Conservation (phyloP, 1,284 basidiomycete species). For the Thelephora terrestris region DNA sequence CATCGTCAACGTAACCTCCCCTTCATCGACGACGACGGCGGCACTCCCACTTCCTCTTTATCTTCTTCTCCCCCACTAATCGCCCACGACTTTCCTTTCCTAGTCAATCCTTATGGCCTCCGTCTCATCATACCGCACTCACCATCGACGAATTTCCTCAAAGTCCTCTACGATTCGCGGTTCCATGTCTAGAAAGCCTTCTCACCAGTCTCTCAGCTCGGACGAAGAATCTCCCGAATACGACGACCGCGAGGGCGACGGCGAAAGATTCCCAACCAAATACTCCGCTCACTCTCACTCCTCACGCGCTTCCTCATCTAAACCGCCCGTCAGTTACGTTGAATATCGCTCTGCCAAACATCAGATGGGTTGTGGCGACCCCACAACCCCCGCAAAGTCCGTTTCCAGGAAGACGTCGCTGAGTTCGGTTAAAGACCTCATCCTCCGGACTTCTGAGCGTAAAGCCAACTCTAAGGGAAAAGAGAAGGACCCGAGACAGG, state of each 20-base stretch:
- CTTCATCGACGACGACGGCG: not conserved
- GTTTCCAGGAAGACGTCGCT: not conserved
- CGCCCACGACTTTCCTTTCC: conserved; percentile 16
- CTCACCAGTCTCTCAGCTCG: conserved; percentile 43
- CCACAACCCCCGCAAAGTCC: not conserved
- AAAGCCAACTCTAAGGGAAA: conserved; percentile 10
- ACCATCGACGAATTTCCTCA: conserved; percentile 10
- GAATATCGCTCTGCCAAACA: not conserved
- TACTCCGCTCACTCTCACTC: conserved; percentile 13
- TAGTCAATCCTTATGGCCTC: conserved; percentile 18
- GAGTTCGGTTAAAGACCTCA: not conserved
- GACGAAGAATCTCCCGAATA: conserved; percentile 30
- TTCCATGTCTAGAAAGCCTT: conserved; percentile 38
- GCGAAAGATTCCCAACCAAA: conserved; percentile 20
- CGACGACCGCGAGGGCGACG: conserved; percentile 13
- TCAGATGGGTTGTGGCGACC: not conserved
- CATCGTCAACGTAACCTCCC: not conserved
- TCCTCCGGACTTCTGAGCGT: conserved; percentile 7
- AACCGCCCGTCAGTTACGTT: not conserved
- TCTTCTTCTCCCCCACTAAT: conserved; percentile 11
- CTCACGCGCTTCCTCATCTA: not conserved
- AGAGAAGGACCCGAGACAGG: conserved; percentile 6
- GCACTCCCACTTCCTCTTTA: not conserved
- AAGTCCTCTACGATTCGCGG: conserved; percentile 21
- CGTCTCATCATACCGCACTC: conserved; percentile 11